These are phyloP conservation scores for Monosporascus sp. DNA, from an alignment of 2,329 filamentous ascomycete genomes.

Conservation along the genomic window DNA sequence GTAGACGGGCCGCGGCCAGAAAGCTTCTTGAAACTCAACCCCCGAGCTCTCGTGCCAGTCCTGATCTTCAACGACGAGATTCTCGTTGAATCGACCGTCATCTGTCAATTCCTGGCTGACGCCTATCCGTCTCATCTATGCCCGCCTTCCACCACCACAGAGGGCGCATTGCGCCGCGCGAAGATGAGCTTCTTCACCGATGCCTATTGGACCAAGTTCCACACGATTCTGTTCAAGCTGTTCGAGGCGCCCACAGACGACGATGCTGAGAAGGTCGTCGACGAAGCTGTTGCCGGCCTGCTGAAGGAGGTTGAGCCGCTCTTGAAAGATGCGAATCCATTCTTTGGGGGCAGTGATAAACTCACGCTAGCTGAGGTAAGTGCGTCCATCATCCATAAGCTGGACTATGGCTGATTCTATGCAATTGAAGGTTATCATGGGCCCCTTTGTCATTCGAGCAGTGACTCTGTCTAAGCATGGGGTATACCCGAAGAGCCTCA, in stretches of 20 bases:
- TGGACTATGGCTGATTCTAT: background rate
- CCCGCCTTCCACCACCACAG: slow-evolving; percentile 45
- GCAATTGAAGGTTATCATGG: slow-evolving; percentile 48
- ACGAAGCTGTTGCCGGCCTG: slow-evolving; percentile 49
- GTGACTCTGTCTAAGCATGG: slow-evolving; percentile 48
- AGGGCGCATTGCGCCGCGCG: slow-evolving; percentile 58
- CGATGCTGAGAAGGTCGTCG: slow-evolving; percentile 42
- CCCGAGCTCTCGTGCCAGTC: slow-evolving; percentile 70
- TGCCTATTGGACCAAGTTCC: slow-evolving; percentile 59
- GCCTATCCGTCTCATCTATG: slow-evolving; percentile 62
- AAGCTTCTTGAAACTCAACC: slow-evolving; percentile 74
- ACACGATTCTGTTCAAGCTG: slow-evolving; percentile 19
- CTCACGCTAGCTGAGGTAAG: slow-evolving; percentile 70
- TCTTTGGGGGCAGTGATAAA: slow-evolving; percentile 57
- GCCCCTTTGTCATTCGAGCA: slow-evolving; percentile 61
- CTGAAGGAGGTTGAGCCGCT: slow-evolving; percentile 71
- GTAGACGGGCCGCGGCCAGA: slow-evolving; percentile 60
- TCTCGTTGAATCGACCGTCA: slow-evolving; percentile 67
- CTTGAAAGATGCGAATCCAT: slow-evolving; percentile 50
- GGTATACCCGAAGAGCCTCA: slow-evolving; percentile 44
- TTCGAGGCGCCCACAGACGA: slow-evolving; percentile 38
- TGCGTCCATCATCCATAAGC: background rate
- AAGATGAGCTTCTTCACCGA: slow-evolving; percentile 68
- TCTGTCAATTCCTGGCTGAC: slow-evolving; percentile 68
- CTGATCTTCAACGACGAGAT: slow-evolving; percentile 62